These are phyloP conservation scores for Collybiopsis confluens DNA, from an alignment of 768 basidiomycete genomes.

Conservation along the genomic window DNA sequence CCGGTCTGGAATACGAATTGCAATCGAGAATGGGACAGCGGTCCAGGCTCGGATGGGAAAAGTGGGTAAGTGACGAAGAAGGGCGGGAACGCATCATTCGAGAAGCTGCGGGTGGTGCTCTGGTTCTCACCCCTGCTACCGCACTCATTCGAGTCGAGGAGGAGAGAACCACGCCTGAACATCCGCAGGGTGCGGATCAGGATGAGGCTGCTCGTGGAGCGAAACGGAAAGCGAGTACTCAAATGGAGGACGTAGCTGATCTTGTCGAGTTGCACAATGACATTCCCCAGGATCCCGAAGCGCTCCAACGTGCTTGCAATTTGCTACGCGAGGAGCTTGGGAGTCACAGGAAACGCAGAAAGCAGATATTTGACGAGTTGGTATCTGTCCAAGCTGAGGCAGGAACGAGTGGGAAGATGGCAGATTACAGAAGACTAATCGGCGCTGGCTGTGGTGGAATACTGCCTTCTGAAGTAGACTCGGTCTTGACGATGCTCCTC, in stretches of 20 bases:
- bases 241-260: slow-evolving; percentile 57
- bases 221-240: slow-evolving; percentile 47
- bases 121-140: slow-evolving; percentile 42
- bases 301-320: slow-evolving; percentile 52
- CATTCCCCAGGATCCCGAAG: slow-evolving; percentile 55
- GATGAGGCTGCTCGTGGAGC: slow-evolving; percentile 31
- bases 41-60: slow-evolving; percentile 87
- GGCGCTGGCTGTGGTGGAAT: slow-evolving; percentile 88
- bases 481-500: slow-evolving; percentile 76
- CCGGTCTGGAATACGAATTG: slow-evolving; percentile 62
- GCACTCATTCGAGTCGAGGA: slow-evolving; percentile 44
- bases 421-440: slow-evolving; percentile 84
- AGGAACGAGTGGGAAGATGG: slow-evolving; percentile 86
- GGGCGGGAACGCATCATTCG: slow-evolving; percentile 67
- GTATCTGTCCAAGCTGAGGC: slow-evolving; percentile 84
- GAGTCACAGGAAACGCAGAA: slow-evolving; percentile 64
- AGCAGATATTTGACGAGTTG: slow-evolving; percentile 68
- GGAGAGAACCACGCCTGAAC: slow-evolving; percentile 31
- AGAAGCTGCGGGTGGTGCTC: slow-evolving; percentile 55
- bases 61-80: slow-evolving; percentile 87
- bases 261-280: slow-evolving; percentile 53
- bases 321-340: slow-evolving; percentile 59
- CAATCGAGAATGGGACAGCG: slow-evolving; percentile 73
- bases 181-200: slow-evolving; percentile 14
- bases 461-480: slow-evolving; percentile 82